Evolutionary conservation across 345 rosid species (phyloP), one percentile per base, ranked within the genome.

Genomic region (Pseudoturritis turrita): DNA sequence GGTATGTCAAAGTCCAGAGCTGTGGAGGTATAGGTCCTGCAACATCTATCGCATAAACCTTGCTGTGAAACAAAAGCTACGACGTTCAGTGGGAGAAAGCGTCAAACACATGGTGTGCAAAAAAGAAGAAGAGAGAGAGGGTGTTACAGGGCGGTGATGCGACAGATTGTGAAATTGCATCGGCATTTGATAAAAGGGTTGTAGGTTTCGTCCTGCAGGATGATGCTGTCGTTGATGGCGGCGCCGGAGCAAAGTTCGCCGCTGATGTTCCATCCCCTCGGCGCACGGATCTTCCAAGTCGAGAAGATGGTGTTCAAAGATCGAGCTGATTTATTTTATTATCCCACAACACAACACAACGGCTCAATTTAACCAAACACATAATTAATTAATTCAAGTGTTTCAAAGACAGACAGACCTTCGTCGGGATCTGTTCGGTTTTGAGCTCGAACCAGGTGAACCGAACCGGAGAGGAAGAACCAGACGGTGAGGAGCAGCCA

Each of bases 191-290:
- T 82, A 2, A 82, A 66, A 7, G 90, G 88, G 17, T 86, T 84
- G 77, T 80, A 62, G 17, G 8, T n/a, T 1, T 0, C 46, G 62
- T 49, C 10, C 40, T 54, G 40, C 35, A 33, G 8, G 10, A n/a
- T 0, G 14, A 81, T 55, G 13, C 10, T 3, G 0, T 10, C 44
- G 17, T 72, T 46, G 14, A 78, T 49, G 53, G 93, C 90, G 1
- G 60, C 65, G 65, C 86, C 93, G 44, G 76, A 80, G 81, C 91
- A 87, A 18, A 79, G 83, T 45, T 87, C 81, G 54, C 91, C 89
- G 35, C 77, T 83, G 17, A 25, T 70, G 77, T 86, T 88, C 90
- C 93, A 86, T 4, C 19, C 45, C 0, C 33, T 29, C 10, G 71
- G 58, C 5, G 61, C 61, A 6, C 0, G 1, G 19, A 63, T 69